These are phyloP conservation scores for Climacium dendroides DNA, from an alignment of 225 moss, liverwort and hornwort species.

Conservation along the genomic window DNA sequence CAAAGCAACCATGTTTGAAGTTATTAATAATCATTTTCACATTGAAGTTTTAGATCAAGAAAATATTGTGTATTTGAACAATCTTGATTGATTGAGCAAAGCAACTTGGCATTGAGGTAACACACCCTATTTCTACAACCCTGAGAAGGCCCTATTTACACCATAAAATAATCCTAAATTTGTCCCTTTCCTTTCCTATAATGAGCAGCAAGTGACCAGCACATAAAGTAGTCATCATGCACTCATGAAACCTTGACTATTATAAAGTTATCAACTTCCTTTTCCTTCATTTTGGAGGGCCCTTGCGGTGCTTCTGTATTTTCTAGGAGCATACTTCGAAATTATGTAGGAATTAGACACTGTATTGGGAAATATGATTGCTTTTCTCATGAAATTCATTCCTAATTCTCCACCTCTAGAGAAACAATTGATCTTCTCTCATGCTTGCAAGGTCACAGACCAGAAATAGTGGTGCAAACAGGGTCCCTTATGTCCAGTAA, in stretches of 20 bases:
- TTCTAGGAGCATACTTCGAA: neutral
- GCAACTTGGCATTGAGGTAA: neutral
- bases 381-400: neutral
- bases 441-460: neutral
- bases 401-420: neutral
- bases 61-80: neutral
- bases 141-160: accelerated
- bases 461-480: neutral
- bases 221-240: too few species aligned
- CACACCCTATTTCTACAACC: neutral
- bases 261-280: neutral
- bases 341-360: neutral
- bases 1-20: neutral
- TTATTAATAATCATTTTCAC: neutral
- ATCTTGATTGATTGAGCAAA: neutral
- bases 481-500: neutral
- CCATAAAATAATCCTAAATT: neutral
- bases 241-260: neutral
- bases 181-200: too few species aligned
- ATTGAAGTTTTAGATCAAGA: neutral
- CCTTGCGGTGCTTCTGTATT: neutral
- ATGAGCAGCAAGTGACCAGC: accelerated
- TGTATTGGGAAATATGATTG: neutral
- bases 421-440: neutral
- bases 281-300: neutral